phyloP scores from a whole-genome alignment of 2,329 filamentous ascomycete genomes.

The Cordyceps cicadae region DNA sequence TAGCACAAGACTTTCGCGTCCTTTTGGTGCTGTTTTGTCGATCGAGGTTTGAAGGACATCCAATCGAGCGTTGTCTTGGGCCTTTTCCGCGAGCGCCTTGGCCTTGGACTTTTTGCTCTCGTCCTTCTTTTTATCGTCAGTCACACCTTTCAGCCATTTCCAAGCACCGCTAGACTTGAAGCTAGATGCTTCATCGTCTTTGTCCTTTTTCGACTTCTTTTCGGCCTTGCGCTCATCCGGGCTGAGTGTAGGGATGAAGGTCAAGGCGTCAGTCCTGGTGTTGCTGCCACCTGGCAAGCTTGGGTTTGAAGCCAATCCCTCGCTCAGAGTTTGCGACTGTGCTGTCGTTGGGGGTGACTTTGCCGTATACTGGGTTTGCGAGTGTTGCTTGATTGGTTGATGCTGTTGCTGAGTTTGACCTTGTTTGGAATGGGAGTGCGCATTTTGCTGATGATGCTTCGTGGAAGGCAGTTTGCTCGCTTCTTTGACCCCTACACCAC shows the following conservation, averaged over 20 bases:
- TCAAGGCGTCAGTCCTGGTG: slow-evolving; percentile 64
- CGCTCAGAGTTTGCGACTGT: slow-evolving; percentile 19
- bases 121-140: slow-evolving; percentile 55
- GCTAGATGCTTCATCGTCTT: slow-evolving; percentile 52
- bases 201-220: slow-evolving; percentile 69
- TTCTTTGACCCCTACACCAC: not conserved
- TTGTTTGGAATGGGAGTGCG: slow-evolving; percentile 14
- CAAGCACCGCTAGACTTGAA: slow-evolving; percentile 61
- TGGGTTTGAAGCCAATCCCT: slow-evolving; percentile 32
- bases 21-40: slow-evolving; percentile 55
- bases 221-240: slow-evolving; percentile 65
- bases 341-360: slow-evolving; percentile 15
- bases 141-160: slow-evolving; percentile 74
- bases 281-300: slow-evolving; percentile 61
- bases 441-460: slow-evolving; percentile 15
- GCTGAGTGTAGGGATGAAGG: slow-evolving; percentile 66
- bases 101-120: slow-evolving; percentile 61
- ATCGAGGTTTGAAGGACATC: slow-evolving; percentile 85
- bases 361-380: slow-evolving; percentile 18
- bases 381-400: slow-evolving; percentile 9
- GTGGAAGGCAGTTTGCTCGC: slow-evolving; percentile 14
- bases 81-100: slow-evolving; percentile 46
- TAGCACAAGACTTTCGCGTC: slow-evolving; percentile 74
- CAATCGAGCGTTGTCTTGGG: slow-evolving; percentile 71
- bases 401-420: slow-evolving; percentile 17